Evolutionary conservation across 257 asterid genomes (phyloP).

Genomic region (Eucommia ulmoides): DNA sequence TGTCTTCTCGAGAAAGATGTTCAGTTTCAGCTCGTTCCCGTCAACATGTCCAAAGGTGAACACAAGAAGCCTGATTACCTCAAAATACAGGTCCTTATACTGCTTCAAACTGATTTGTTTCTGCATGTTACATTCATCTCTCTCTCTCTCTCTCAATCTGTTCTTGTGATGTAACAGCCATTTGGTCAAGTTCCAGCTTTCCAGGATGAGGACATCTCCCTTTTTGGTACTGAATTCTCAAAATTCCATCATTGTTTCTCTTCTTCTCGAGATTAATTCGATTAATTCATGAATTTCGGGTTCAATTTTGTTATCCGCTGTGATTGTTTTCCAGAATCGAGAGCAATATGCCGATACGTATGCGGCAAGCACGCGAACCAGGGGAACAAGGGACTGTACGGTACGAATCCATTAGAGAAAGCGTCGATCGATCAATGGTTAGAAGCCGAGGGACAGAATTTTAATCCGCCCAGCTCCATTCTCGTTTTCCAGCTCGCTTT

Average conservation of each 20-base stretch:
- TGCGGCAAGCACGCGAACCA: constrained; percentile 56
- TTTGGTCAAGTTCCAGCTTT: constrained; percentile 91
- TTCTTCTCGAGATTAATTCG: not conserved
- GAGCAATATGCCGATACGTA: constrained; percentile 54
- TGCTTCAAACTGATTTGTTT: not conserved
- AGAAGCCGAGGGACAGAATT: constrained; percentile 63
- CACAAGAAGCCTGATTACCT: constrained; percentile 72
- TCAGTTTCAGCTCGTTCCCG: constrained; percentile 47
- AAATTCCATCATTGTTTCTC: not conserved
- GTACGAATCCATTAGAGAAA: constrained; percentile 49
- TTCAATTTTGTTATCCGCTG: constrained; percentile 3
- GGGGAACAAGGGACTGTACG: constrained; percentile 46
- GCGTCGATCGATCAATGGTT: constrained; percentile 85
- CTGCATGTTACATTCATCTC: not conserved
- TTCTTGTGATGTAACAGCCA: constrained; percentile 44
- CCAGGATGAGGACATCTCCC: constrained; percentile 56
- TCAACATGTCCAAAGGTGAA: constrained; percentile 66
- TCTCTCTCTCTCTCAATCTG: not conserved
- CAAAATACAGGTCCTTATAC: constrained; percentile 50
- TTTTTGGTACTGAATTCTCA: constrained; percentile 42
- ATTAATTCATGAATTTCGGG: too few relatives aligned
- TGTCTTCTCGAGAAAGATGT: constrained; percentile 74
- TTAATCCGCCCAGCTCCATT: constrained; percentile 52
- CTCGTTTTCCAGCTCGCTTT: constrained; percentile 63
- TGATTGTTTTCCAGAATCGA: constrained; percentile 40